Conservation (phyloP, 2,329 filamentous ascomycete species). For the Endoconidiophora polonica region DNA sequence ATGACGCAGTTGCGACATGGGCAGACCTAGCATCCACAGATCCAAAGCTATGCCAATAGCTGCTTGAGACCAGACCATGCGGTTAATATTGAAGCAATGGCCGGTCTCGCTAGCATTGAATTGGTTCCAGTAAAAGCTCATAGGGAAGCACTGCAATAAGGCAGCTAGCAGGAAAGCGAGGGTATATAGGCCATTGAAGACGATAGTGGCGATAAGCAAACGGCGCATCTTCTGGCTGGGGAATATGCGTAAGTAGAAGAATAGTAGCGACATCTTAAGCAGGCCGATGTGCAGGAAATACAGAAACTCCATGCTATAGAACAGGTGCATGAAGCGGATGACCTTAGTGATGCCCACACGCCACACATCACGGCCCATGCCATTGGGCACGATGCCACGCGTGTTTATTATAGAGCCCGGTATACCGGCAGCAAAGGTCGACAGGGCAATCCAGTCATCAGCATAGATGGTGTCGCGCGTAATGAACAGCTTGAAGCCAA, state of each 20-base stretch:
- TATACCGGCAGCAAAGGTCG: constrained; percentile 18
- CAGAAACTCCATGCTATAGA: constrained; percentile 27
- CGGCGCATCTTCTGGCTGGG: constrained; percentile 23
- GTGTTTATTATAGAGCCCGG: constrained; percentile 20
- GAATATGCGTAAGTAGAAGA: constrained; percentile 41
- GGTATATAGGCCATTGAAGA: constrained; percentile 24
- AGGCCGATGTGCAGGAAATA: constrained; percentile 31
- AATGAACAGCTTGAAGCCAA: constrained; percentile 22
- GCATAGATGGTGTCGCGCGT: constrained; percentile 21
- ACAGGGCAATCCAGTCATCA: constrained; percentile 24
- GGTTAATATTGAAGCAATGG: constrained; percentile 31
- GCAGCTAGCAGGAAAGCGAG: constrained; percentile 26
- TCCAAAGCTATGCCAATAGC: constrained; percentile 36
- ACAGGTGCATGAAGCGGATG: constrained; percentile 26
- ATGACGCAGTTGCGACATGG: constrained; percentile 27
- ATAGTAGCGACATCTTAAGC: constrained; percentile 34
- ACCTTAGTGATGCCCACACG: constrained; percentile 26
- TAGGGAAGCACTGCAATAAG: constrained; percentile 34
- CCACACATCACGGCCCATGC: constrained; percentile 35
- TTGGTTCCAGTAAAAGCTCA: constrained; percentile 34
- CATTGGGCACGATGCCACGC: constrained; percentile 22
- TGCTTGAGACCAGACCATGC: constrained; percentile 34
- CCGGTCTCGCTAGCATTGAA: constrained; percentile 34
- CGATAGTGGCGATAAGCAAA: constrained; percentile 27
- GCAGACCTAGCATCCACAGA: constrained; percentile 33